Evolutionary conservation across 2,329 filamentous ascomycete genomes (phyloP).

Genomic region (Fusarium begoniae): DNA sequence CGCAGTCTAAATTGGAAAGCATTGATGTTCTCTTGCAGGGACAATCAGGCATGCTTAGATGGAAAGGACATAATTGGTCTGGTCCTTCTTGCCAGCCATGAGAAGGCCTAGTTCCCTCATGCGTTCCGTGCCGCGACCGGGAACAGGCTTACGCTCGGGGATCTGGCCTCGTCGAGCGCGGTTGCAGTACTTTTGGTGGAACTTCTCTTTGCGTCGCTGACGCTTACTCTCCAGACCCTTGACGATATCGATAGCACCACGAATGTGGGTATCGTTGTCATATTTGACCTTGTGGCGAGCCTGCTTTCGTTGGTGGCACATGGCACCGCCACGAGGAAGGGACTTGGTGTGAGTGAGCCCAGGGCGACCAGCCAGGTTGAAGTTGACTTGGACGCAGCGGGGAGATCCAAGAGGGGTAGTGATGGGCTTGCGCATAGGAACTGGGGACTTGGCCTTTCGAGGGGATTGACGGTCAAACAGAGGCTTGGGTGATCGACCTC

Average conservation of each 20-base stretch:
- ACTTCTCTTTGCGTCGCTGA: constrained; percentile 91
- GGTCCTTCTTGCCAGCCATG: constrained; percentile 82
- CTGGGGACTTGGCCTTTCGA: constrained; percentile 74
- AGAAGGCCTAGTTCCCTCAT: constrained; percentile 86
- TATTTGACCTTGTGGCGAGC: constrained; percentile 49
- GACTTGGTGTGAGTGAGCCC: constrained; percentile 83
- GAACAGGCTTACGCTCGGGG: constrained; percentile 72
- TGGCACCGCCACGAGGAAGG: constrained; percentile 79
- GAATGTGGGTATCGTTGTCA: constrained; percentile 70
- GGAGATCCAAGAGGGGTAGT: constrained; percentile 52
- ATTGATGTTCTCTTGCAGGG: constrained; percentile 5
- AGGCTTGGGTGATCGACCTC: constrained; percentile 60
- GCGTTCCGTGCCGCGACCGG: constrained; percentile 88
- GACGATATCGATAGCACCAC: constrained; percentile 97
- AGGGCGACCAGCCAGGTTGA: constrained; percentile 63
- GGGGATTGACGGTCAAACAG: constrained; percentile 77
- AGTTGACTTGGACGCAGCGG: constrained; percentile 50
- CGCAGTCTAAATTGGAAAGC: constrained; percentile 19
- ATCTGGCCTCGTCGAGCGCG: constrained; percentile 77
- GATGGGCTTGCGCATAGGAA: constrained; percentile 67
- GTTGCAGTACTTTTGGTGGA: constrained; percentile 88
- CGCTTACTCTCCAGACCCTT: constrained; percentile 96
- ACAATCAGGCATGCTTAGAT: constrained; percentile 56
- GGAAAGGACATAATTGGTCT: constrained; percentile 80
- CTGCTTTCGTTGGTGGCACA: constrained; percentile 67